phyloP scores from a whole-genome alignment of 371 early-diverging fungal species.

The Mucor sp. region DNA sequence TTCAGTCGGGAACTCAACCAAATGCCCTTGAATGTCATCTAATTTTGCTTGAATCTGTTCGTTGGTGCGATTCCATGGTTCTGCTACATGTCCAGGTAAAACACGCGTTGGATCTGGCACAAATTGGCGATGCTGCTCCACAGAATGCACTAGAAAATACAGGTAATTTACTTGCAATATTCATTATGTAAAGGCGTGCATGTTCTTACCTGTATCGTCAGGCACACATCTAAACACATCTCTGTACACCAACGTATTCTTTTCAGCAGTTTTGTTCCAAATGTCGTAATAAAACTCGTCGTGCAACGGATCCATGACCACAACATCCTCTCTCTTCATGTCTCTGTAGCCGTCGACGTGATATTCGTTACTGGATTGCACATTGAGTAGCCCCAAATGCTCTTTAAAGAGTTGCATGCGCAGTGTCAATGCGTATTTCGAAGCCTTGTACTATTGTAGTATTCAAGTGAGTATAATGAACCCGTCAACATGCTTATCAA shows the following conservation, averaged over 20 bases:
- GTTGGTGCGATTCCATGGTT: constrained; percentile 38
- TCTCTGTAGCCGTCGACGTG: constrained; percentile 10
- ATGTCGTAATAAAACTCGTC: constrained; percentile 58
- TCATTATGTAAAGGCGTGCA: background rate
- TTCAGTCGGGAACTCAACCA: constrained; percentile 77
- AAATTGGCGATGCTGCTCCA: constrained; percentile 59
- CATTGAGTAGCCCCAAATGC: constrained; percentile 72
- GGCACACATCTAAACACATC: constrained; percentile 85
- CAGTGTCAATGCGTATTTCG: constrained; percentile 70
- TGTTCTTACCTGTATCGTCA: constrained; percentile 67
- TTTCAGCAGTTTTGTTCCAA: constrained; percentile 69
- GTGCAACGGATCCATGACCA: constrained; percentile 75
- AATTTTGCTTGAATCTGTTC: constrained; percentile 43
- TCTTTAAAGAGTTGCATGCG: constrained; percentile 81
- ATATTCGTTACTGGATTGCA: background rate
- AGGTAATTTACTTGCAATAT: background rate
- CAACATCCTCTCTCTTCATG: constrained; percentile 26
- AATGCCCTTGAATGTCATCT: constrained; percentile 40
- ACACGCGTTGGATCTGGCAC: constrained; percentile 53
- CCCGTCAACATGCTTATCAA: background rate
- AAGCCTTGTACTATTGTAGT: constrained; percentile 59
- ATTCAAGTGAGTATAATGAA: background rate
- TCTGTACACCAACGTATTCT: constrained; percentile 73
- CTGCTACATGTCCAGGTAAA: constrained; percentile 57
- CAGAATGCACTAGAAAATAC: constrained; percentile 37